Base-by-base conservation (phyloP, 2,329 filamentous ascomycete species). In the Pseudocercospora fijiensis region DNA sequence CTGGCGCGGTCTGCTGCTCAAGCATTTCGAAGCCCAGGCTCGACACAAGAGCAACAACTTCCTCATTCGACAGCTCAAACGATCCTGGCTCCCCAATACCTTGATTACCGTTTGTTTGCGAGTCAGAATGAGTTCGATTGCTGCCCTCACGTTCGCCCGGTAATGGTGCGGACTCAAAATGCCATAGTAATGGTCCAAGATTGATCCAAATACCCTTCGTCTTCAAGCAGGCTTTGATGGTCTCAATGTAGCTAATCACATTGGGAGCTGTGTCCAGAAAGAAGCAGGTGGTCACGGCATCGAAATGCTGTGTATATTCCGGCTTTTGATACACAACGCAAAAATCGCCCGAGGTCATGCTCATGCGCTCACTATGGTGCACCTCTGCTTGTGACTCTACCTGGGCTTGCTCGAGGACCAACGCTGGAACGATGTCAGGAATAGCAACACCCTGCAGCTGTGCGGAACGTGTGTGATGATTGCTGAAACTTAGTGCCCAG, bases 181-280 rank as follows among this genome's bases (percentile, higher is more conserved):
- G 96, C 95, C 95, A 99, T 45, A 98, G 81, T 60, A 99, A 78
- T 0, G 95, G 95, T 0, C 95, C 95, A 24, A 96, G 81, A 73
- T 99, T 99, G 73, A 96, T 85, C 81, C 96, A 90, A 3, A 96
- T 72, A 0, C 95, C 95, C 26, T 90, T 90, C 0, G 86, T 82
- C 69, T 85, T 87, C 57, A 99, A 83, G 72, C 93, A 96, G 73
- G 90, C 85, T 47, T 80, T 81, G 60, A 98, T 90, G 1, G 92
- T 88, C 74, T 96, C 88, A 33, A 99, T 86, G 74, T 99, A 99
- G 1, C 90, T 86, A 60, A 98, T 89, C 30, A 97, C 76, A 75
- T 99, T 98, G 1, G 94, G 93, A 2, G 95, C 95, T 1, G 95
- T 99, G 76, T 99, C 96, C 63, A 99, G 89, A 80, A 99, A 99